Evolutionary conservation across 768 basidiomycete genomes (phyloP).

Genomic region (Kwoniella mangroviensis): DNA sequence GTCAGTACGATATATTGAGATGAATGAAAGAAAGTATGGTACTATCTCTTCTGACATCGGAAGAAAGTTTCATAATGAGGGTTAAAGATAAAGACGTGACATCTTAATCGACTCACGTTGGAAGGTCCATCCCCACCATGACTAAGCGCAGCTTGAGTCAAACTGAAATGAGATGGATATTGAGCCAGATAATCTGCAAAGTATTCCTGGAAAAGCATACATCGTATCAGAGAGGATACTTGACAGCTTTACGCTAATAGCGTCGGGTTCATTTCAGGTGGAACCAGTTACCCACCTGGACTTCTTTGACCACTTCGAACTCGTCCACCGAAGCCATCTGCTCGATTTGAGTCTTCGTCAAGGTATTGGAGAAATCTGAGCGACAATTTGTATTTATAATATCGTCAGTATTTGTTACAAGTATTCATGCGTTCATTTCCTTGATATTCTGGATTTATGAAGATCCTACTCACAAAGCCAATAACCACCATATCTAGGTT

Average conservation of each 20-base stretch:
- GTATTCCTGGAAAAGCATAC: slow-evolving; percentile 69
- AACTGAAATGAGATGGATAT: slow-evolving; percentile 80
- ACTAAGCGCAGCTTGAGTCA: slow-evolving; percentile 59
- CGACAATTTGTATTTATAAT: slow-evolving; percentile 13
- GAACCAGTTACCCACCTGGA: slow-evolving; percentile 70
- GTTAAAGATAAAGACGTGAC: not conserved
- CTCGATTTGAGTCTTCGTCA: slow-evolving; percentile 89
- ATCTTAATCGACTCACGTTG: slow-evolving; percentile 43
- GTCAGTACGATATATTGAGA: not conserved
- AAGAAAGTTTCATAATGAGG: not conserved
- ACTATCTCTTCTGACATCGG: not conserved
- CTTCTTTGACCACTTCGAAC: slow-evolving; percentile 93
- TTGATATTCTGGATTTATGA: no score
- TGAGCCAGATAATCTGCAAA: slow-evolving; percentile 95
- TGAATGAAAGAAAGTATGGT: not conserved
- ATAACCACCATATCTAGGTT: slow-evolving; percentile 96
- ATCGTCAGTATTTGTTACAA: no score
- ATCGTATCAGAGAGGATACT: not conserved
- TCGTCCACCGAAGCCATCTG: slow-evolving; percentile 91
- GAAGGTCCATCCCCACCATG: slow-evolving; percentile 56
- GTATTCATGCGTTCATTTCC: no score
- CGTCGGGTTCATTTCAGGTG: no score
- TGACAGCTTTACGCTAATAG: not conserved
- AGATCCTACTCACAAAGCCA: slow-evolving; percentile 91
- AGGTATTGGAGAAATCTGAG: slow-evolving; percentile 90